Evolutionary conservation across 202 grass and related monocot species (phyloP), one percentile per base, ranked within the genome.

Genomic region (Musa balbisiana): DNA sequence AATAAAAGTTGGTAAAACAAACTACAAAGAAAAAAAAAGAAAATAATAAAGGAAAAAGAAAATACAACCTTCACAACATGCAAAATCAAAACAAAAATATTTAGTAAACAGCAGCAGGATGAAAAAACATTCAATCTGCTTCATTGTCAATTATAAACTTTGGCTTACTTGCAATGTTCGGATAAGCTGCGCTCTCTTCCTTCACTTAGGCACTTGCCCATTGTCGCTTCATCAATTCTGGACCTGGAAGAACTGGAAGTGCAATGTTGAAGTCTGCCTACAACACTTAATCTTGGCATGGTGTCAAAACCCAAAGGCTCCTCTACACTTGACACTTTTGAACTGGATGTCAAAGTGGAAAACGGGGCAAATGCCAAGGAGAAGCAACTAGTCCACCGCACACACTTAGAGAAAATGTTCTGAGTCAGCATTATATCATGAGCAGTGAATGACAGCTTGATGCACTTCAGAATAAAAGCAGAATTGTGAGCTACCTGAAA

Each of bases 391-490:
- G 55, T 53, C 52, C 70, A 52, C 71, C 53, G 58, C 26, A n/a
- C 76, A 62, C 82, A 25, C 76, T 76, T 92, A n/a, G 79, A 80
- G 52, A 80, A 74, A 65, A 71, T 51, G 66, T 78, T 86, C 26
- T 78, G 76, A 51, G 72, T 75, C 73, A 87, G 76, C 83, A 82
- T 84, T 62, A 53, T 73, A 49, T 58, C 52, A 74, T 21, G 5
- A 59, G 50, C 43, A 25, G 58, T 50, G 13, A 11, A 50, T 71
- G 23, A n/a, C 49, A 49, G 25, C 9, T 73, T 24, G 50, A 29
- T 56, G 72, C n/a, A 58, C 72, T 74, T 51, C 23, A 29, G 65
- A 51, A 25, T 8, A 73, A 56, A 73, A 73, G 12, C 1, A 70
- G 51, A n/a, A 9, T 70, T 6, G 33, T 43, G 4, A 8, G 33